Evolutionary conservation across 2,329 filamentous ascomycete species (phyloP).

Genomic region (Cytospora piceicola): DNA sequence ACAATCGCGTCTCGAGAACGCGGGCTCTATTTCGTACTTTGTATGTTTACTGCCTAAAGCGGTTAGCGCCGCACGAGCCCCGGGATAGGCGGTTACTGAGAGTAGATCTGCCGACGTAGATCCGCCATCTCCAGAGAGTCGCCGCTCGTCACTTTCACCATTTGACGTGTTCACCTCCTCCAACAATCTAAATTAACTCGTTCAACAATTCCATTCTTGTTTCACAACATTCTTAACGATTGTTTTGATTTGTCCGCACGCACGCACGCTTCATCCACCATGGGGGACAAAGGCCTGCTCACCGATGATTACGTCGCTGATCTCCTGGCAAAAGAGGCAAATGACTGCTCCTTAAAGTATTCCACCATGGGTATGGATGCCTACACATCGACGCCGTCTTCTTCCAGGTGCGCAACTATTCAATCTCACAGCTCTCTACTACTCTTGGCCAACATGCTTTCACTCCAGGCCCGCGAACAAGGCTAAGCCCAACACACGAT

Average conservation of each 20-base stretch:
- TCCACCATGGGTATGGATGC: conserved; percentile 75
- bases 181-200: background rate
- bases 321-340: conserved; percentile 80
- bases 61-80: background rate
- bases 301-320: conserved; percentile 80
- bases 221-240: background rate
- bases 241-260: background rate
- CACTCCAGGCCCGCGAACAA: conserved; percentile 62
- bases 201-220: background rate
- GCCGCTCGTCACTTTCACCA: background rate
- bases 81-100: background rate
- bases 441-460: conserved; percentile 22
- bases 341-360: conserved; percentile 72
- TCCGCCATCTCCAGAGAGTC: background rate
- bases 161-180: background rate
- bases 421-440: conserved; percentile 29
- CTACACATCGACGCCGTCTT: conserved; percentile 53
- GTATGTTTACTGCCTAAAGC: background rate
- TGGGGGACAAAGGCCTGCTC: conserved; percentile 55
- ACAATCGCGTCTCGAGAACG: background rate
- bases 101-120: background rate
- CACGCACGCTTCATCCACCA: conserved; percentile 31
- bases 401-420: conserved; percentile 25
- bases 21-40: background rate
- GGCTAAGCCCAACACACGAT: conserved; percentile 89